These are phyloP conservation scores for Candida corydali DNA, from an alignment of 805 yeast species.

Conservation along the genomic window DNA sequence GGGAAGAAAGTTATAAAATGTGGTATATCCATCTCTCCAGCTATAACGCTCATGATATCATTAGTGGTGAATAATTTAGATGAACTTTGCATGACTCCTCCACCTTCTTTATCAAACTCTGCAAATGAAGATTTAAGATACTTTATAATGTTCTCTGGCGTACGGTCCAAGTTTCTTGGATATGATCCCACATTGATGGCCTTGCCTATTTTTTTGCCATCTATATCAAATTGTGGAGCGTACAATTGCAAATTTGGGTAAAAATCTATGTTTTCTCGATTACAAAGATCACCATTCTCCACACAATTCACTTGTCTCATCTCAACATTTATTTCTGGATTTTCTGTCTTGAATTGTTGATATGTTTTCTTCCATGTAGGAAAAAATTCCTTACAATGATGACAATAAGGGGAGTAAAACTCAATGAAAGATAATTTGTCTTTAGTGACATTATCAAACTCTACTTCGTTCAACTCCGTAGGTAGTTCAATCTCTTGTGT, in stretches of 20 bases:
- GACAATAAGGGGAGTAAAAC: conserved; percentile 86
- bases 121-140: conserved; percentile 54
- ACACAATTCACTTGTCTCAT: conserved; percentile 84
- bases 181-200: conserved; percentile 36
- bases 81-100: conserved; percentile 35
- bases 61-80: conserved; percentile 38
- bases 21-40: conserved; percentile 49
- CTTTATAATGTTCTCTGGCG: conserved; percentile 44
- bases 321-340: conserved; percentile 40
- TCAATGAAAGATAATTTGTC: conserved; percentile 72
- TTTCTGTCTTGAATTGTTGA: conserved; percentile 42
- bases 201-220: conserved; percentile 23
- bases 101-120: conserved; percentile 36
- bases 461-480: conserved; percentile 42
- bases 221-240: conserved; percentile 45
- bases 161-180: conserved; percentile 45
- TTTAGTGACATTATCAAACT: conserved; percentile 47
- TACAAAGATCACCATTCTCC: conserved; percentile 82
- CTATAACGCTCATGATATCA: conserved; percentile 44
- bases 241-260: conserved; percentile 75
- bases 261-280: conserved; percentile 53
- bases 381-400: conserved; percentile 73
- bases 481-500: conserved; percentile 34
- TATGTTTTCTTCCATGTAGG: conserved; percentile 81
- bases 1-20: conserved; percentile 67